phyloP scores from a whole-genome alignment of 1,284 basidiomycete genomes.

The Farysia itapuensis region DNA sequence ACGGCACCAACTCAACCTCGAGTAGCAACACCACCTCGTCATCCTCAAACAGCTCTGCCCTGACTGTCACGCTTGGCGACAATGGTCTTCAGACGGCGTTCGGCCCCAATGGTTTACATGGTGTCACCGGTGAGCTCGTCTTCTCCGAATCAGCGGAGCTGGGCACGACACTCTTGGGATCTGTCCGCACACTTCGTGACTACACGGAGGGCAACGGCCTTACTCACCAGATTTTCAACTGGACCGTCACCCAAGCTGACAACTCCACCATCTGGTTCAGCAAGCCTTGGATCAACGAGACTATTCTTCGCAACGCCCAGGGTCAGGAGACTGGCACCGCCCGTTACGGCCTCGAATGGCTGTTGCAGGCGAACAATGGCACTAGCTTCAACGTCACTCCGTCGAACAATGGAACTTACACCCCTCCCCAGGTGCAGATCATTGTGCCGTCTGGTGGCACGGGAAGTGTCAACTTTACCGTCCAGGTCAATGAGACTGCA shows the following conservation, averaged over 20 bases:
- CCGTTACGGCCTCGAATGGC: constrained; percentile 24
- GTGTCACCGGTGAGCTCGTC: constrained; percentile 60
- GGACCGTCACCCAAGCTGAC: constrained; percentile 61
- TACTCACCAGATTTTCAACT: constrained; percentile 62
- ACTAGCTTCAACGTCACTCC: constrained; percentile 15
- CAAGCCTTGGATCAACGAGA: constrained; percentile 61
- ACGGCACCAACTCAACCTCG: not conserved
- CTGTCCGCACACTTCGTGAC: constrained; percentile 62
- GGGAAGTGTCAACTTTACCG: constrained; percentile 59
- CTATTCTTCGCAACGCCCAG: constrained; percentile 16
- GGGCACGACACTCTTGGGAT: constrained; percentile 62
- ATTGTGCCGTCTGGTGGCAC: constrained; percentile 8
- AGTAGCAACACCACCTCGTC: not conserved
- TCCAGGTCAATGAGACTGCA: constrained; percentile 62
- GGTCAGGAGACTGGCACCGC: constrained; percentile 11
- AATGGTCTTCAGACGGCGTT: constrained; percentile 45
- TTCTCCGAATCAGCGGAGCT: constrained; percentile 61
- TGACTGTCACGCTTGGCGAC: constrained; percentile 56
- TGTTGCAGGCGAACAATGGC: constrained; percentile 19
- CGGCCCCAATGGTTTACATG: constrained; percentile 60
- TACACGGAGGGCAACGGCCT: constrained; percentile 58
- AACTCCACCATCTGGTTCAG: constrained; percentile 59
- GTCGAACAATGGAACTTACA: constrained; percentile 53
- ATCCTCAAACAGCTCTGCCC: not conserved
- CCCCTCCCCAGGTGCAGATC: constrained; percentile 59